These are phyloP conservation scores for Cucumis melo DNA, from an alignment of 306 rosid genomes.

Conservation along the genomic window DNA sequence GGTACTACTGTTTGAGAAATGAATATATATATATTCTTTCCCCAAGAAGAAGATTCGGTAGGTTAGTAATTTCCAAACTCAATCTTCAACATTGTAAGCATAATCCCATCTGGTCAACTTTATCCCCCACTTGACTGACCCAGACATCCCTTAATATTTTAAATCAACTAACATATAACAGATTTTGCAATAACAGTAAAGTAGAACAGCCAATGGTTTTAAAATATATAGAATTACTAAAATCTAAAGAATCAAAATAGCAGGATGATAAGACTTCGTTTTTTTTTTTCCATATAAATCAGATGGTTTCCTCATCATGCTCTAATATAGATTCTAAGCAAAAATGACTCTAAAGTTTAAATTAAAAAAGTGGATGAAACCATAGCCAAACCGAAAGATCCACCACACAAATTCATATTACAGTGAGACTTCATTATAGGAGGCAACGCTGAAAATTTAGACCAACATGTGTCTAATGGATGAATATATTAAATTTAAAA, in stretches of 20 bases:
- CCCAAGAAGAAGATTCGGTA: neutral
- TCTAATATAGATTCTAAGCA: neutral
- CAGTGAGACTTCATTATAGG: neutral
- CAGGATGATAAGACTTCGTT: neutral
- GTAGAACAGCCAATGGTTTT: neutral
- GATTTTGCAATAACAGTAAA: neutral
- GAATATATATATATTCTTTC: too few species aligned
- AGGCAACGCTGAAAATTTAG: neutral
- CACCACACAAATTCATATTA: neutral
- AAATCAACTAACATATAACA: neutral
- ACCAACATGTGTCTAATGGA: neutral
- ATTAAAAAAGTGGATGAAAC: neutral
- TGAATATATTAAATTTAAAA: neutral
- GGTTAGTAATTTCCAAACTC: neutral
- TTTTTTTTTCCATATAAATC: neutral
- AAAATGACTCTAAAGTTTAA: neutral
- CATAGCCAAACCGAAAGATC: neutral
- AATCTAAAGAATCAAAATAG: neutral
- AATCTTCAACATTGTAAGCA: neutral
- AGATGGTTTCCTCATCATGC: neutral
- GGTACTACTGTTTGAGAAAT: too few species aligned
- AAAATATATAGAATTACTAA: neutral
- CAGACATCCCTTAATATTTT: neutral
- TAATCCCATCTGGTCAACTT: too few species aligned
- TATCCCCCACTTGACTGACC: neutral